These are phyloP conservation scores for Pseudonitzschia multistriata DNA, from an alignment of 108 stramenopile species.

Conservation along the genomic window DNA sequence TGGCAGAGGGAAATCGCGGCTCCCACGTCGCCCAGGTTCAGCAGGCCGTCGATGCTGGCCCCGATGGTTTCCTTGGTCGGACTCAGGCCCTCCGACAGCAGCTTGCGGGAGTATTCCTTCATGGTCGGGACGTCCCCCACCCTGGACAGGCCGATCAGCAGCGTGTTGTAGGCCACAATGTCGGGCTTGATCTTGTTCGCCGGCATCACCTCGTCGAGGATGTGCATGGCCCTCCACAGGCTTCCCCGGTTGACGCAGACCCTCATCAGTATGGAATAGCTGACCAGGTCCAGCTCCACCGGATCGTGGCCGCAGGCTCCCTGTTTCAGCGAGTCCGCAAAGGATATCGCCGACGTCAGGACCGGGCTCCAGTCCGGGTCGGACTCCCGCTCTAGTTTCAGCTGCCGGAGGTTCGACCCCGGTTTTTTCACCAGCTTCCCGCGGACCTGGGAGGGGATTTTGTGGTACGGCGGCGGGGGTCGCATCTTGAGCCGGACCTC, in stretches of 20 bases:
- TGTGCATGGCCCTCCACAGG: conserved; percentile 78
- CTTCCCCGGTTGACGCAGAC: conserved; percentile 81
- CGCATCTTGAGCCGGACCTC: conserved; percentile 55
- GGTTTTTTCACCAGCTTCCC: conserved; percentile 51
- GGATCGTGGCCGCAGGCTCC: conserved; percentile 88
- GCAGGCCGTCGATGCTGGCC: conserved; percentile 65
- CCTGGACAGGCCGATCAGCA: conserved; percentile 66
- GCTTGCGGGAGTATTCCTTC: conserved; percentile 58
- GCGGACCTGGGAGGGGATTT: conserved; percentile 68
- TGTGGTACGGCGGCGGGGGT: conserved; percentile 71
- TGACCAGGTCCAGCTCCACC: conserved; percentile 59
- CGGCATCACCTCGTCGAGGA: conserved; percentile 72
- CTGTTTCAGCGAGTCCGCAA: conserved; percentile 80
- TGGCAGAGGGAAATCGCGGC: conserved; percentile 60
- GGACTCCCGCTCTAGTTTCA: conserved; percentile 68
- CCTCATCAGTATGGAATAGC: conserved; percentile 73
- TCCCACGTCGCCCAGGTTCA: conserved; percentile 74
- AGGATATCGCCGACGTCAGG: conserved; percentile 80
- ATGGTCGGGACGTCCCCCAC: conserved; percentile 61
- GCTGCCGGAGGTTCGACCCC: conserved; percentile 39
- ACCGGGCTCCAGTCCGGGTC: conserved; percentile 69
- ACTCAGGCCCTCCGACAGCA: conserved; percentile 56
- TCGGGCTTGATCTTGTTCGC: conserved; percentile 63
- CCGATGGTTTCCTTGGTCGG: conserved; percentile 65
- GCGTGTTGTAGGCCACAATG: conserved; percentile 62